Evolutionary conservation across 2,329 filamentous ascomycete species (phyloP), one percentile per base, ranked within the genome.

Genomic region (Tricladium varicosporioides): DNA sequence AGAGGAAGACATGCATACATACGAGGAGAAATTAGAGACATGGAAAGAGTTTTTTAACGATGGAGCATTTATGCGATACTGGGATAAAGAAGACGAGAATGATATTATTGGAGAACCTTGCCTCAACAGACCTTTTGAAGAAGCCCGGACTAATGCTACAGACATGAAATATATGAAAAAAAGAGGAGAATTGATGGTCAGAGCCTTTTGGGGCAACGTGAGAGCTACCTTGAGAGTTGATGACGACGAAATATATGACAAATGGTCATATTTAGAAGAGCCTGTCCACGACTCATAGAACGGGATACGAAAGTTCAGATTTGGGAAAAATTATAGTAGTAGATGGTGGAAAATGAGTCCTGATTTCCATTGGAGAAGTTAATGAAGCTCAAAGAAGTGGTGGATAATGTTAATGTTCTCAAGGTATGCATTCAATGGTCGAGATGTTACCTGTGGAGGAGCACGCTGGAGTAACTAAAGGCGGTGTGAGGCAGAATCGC

Each of bases 181-280:
- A 19, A 55, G 60, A 54, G 53, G 56, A 31, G 53, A 56, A 32
- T 31, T 59, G 10, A 33, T 62, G 44, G 48, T 47, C 15, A 60
- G 60, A 54, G 55, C 55, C 11, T 66, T 60, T 52, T 67, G 65
- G 65, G 55, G 58, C 5, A 54, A 63, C 13, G 31, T 65, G 14
- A 60, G 63, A 48, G 51, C 27, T 33, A 36, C 60, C 9, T 46
- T 67, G 18, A 51, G 46, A 27, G 11, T 51, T 16, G 53, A 59
- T 2, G 57, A 62, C 1, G 53, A 52, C 15, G 42, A 45, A 15
- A 33, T 48, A 33, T 16, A 45, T 16, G 16, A 51, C n/a, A 42
- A 51, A 2, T 48, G 45, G 49, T 44, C n/a, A 10, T 48, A 27
- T 22, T 16, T 43, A 9, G 45, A 44, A 48, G 42, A 15, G 11